phyloP scores from a whole-genome alignment of 768 basidiomycete genomes.

The Cubamyces sp. region DNA sequence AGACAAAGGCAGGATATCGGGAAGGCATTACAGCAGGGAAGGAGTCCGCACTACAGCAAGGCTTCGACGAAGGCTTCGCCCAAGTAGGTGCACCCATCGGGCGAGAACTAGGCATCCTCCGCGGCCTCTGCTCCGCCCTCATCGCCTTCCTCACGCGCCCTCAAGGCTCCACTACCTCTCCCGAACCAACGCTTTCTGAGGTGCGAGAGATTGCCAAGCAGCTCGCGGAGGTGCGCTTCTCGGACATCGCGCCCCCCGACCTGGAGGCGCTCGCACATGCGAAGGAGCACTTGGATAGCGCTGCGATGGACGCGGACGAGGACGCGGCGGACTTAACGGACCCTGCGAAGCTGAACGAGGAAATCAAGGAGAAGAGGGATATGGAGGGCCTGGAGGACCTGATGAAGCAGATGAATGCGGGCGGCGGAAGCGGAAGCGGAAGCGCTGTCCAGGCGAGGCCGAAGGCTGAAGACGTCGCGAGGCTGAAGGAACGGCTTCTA shows the following conservation, averaged over 20 bases:
- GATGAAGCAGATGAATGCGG: slow-evolving; percentile 47
- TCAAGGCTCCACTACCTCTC: slow-evolving; percentile 9
- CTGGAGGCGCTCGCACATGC: slow-evolving; percentile 80
- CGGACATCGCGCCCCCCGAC: slow-evolving; percentile 77
- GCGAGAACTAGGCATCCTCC: slow-evolving; percentile 73
- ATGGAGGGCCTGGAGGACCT: slow-evolving; percentile 63
- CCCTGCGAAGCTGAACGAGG: slow-evolving; percentile 36
- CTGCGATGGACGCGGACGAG: slow-evolving; percentile 34
- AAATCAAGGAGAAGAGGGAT: slow-evolving; percentile 48
- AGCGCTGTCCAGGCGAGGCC: slow-evolving; percentile 18
- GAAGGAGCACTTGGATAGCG: slow-evolving; percentile 59
- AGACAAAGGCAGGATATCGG: slow-evolving; percentile 83
- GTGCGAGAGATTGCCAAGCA: slow-evolving; percentile 55
- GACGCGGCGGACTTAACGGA: slow-evolving; percentile 23
- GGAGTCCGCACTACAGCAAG: slow-evolving; percentile 81
- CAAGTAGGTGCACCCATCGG: slow-evolving; percentile 73
- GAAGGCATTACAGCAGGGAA: slow-evolving; percentile 96
- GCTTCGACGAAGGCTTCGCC: slow-evolving; percentile 88
- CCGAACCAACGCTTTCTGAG: slow-evolving; percentile 41
- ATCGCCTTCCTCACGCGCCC: slow-evolving; percentile 56
- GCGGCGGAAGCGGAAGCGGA: background rate
- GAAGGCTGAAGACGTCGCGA: slow-evolving; percentile 29
- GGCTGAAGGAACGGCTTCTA: slow-evolving; percentile 24
- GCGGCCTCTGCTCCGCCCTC: slow-evolving; percentile 71
- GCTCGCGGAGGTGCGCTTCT: slow-evolving; percentile 66